These are phyloP conservation scores for Aspergillus mulundensis DNA, from an alignment of 495 filamentous ascomycete genomes.

Conservation along the genomic window DNA sequence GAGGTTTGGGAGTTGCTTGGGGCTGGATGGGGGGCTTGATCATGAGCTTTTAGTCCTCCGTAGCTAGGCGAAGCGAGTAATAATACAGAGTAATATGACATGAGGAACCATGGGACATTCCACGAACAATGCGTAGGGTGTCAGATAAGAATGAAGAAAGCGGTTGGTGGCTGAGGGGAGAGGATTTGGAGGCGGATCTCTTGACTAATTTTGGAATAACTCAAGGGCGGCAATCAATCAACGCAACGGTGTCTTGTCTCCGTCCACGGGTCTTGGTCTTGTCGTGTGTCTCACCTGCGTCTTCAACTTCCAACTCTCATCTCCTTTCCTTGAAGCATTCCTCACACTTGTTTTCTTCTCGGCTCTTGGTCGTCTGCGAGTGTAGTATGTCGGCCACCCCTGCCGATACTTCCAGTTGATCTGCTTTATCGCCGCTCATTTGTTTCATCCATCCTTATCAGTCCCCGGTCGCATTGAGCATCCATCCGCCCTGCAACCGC, in stretches of 20 bases:
- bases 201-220: neutral
- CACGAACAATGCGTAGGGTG: too few species aligned
- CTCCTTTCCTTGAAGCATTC: neutral
- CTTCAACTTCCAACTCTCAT: neutral
- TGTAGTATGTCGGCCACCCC: constrained; percentile 25
- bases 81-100: neutral
- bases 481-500: neutral
- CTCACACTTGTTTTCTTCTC: neutral
- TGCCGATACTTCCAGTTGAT: constrained; percentile 15
- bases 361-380: constrained; percentile 18
- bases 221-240: neutral
- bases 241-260: neutral
- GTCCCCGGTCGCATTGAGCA: constrained; percentile 3
- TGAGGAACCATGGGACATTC: neutral
- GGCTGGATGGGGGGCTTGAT: constrained; percentile 38
- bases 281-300: neutral
- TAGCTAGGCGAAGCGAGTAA: neutral
- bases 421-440: constrained; percentile 17
- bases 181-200: neutral
- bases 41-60: constrained; percentile 1
- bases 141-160: too few species aligned
- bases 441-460: constrained; percentile 18
- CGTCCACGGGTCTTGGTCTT: too few species aligned
- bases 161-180: neutral
- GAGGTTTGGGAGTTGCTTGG: constrained; percentile 46